A percentile compares a stretch with the other conserved stretches of the same genome.
These are phyloP conservation scores for Hordeum marinum DNA, from an alignment of 176 grass and related monocot species.

Conservation along the genomic window DNA sequence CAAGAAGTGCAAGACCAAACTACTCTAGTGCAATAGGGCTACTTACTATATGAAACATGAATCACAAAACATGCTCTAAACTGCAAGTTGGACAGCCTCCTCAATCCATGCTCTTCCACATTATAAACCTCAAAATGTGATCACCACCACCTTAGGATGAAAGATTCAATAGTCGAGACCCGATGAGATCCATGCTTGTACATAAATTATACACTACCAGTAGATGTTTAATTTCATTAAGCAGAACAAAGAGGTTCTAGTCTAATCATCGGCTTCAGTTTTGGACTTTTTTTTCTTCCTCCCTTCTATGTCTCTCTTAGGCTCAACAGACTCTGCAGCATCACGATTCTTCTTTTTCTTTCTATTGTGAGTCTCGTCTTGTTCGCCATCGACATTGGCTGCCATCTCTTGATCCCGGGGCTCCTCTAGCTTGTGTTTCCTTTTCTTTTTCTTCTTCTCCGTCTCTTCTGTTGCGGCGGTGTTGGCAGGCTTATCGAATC, in stretches of 20 bases:
- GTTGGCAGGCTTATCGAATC: constrained; percentile 30
- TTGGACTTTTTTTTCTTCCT: constrained; percentile 65
- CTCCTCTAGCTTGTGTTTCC: constrained; percentile 42
- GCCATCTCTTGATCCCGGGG: constrained; percentile 13
- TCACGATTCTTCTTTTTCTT: constrained; percentile 61
- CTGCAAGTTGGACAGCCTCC: background rate
- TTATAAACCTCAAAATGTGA: background rate
- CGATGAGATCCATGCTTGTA: background rate
- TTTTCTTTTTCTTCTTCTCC: constrained; percentile 49
- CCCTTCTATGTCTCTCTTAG: constrained; percentile 31
- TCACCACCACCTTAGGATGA: background rate
- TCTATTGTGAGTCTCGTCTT: constrained; percentile 47
- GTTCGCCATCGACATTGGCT: background rate
- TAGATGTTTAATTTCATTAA: background rate
- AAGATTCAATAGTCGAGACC: background rate
- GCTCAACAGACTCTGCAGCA: constrained; percentile 14
- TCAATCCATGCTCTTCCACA: background rate
- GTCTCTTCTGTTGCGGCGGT: constrained; percentile 25
- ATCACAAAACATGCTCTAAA: background rate
- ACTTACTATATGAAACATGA: background rate
- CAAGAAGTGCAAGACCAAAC: no score
- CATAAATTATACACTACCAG: background rate
- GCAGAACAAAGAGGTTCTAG: background rate
- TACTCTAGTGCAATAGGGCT: no score
- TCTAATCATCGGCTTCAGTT: constrained; percentile 20